Conservation (phyloP, 306 rosid species). For the Hippophae gyantsensis region DNA sequence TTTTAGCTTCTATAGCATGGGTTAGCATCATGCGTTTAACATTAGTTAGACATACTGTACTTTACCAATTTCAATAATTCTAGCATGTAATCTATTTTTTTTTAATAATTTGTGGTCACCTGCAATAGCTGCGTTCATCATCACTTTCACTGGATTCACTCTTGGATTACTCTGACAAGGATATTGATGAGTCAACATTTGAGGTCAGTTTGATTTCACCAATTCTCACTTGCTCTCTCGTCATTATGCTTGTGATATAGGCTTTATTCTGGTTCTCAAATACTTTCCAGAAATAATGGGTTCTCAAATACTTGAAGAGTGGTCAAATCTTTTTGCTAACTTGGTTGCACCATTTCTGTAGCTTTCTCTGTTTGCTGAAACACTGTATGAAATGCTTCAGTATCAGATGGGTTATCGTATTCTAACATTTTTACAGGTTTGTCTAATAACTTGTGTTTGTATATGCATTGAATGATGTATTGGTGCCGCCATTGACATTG, state of each 20-base stretch:
- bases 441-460: slow-evolving; percentile 15
- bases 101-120: slow-evolving; percentile 6
- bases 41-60: background rate
- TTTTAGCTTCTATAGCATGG: slow-evolving; percentile 9
- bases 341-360: slow-evolving; percentile 23
- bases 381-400: slow-evolving; percentile 96
- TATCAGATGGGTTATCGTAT: slow-evolving; percentile 84
- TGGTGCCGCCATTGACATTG: slow-evolving; percentile 4
- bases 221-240: too few relatives aligned
- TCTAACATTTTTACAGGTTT: slow-evolving; percentile 81
- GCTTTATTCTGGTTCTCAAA: too few relatives aligned
- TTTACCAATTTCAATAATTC: background rate
- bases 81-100: slow-evolving; percentile 7
- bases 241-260: too few relatives aligned
- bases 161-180: slow-evolving; percentile 85
- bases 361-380: slow-evolving; percentile 89
- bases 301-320: background rate
- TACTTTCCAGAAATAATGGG: too few relatives aligned
- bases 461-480: slow-evolving; percentile 15
- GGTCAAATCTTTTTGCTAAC: slow-evolving; percentile 10
- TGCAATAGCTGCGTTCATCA: slow-evolving; percentile 57
- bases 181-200: slow-evolving; percentile 81
- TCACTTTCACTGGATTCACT: slow-evolving; percentile 79
- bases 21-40: background rate
- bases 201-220: slow-evolving; percentile 38